phyloP scores from a whole-genome alignment of 345 rosid species.

The Diplotaxis tenuifolia region DNA sequence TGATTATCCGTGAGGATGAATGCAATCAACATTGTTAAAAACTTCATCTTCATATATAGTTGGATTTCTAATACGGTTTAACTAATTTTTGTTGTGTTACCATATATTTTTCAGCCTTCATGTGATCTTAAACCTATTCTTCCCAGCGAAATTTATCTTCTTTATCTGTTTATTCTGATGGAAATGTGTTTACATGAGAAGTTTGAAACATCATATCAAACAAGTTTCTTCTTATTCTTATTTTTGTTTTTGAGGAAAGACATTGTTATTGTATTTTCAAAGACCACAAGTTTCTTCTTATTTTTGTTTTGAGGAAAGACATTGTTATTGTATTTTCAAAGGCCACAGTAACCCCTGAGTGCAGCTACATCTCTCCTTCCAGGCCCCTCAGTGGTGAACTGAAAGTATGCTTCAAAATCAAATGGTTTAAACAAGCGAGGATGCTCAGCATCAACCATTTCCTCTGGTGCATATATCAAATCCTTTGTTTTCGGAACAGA shows the following conservation, averaged over 20 bases:
- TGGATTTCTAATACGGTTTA: too few species aligned
- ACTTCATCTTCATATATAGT: too few species aligned
- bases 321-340: conserved; percentile 11
- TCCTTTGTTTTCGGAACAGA: conserved; percentile 19
- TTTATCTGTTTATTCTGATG: neutral
- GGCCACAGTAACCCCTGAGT: conserved; percentile 38
- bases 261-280: too few species aligned
- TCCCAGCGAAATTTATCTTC: neutral
- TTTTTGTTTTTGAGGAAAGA: neutral
- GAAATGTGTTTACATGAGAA: conserved; percentile 4
- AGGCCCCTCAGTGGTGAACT: conserved; percentile 17
- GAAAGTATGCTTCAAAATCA: conserved; percentile 34
- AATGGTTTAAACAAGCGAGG: conserved; percentile 30
- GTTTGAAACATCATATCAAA: neutral
- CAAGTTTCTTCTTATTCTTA: conserved; percentile 8
- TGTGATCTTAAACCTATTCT: too few species aligned
- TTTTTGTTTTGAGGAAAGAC: too few species aligned
- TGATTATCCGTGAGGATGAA: too few species aligned
- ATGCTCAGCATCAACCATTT: conserved; percentile 34
- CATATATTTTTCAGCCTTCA: too few species aligned
- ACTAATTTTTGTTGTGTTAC: too few species aligned
- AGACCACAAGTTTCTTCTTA: too few species aligned
- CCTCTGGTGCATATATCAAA: conserved; percentile 20
- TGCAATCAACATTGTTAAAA: too few species aligned
- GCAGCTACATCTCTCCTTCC: conserved; percentile 18